Base-by-base conservation (phyloP, 2,329 filamentous ascomycete species). In the Amesomyces nigricolor region DNA sequence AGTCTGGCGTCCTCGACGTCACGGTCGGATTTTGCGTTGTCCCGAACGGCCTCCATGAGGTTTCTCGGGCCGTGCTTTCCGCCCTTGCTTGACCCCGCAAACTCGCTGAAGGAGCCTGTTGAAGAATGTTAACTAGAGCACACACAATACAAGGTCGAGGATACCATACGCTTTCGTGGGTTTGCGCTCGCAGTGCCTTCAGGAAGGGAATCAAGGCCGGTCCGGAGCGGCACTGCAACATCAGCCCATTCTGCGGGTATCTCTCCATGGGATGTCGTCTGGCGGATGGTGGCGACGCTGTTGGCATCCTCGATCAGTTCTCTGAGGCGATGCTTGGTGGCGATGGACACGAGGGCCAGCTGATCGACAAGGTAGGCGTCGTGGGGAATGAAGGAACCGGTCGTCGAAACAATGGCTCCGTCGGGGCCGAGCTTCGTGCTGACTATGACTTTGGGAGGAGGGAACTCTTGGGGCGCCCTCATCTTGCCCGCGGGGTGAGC, bases 361-460 rank as follows among this genome's bases (percentile, higher is more conserved):
- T 96, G 88, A 58, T 96, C 91, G 13, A 88, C 86, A 35, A 96
- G 75, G 52, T 81, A 84, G 1, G 88, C 83, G 43, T 91, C 87
- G 37, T 87, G 83, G 0, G 94, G 81, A 38, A 95, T 81, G 52
- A 87, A 89, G 17, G 83, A 82, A 2, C 85, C 85, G 13, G 77
- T 78, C 1, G 85, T 85, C 42, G 80, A 72, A 2, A 89, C 78
- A 22, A 86, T 71, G 11, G 81, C 81, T 63, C 70, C 71, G 49
- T 90, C 83, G 0, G 83, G 79, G 0, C 82, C 83, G 1, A 74
- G 75, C 57, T 79, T 79, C 56, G 73, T 79, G 68, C 65, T 77
- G 45, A 77, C 81, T 59, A 69, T 83, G 22, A 86, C 73, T 29
- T 73, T 72, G 3, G 80, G 80, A 17, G 73, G 70, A 0, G 77